These are phyloP conservation scores for Coemansia sp. DNA, from an alignment of 192 early-diverging fungal genomes.

Conservation along the genomic window DNA sequence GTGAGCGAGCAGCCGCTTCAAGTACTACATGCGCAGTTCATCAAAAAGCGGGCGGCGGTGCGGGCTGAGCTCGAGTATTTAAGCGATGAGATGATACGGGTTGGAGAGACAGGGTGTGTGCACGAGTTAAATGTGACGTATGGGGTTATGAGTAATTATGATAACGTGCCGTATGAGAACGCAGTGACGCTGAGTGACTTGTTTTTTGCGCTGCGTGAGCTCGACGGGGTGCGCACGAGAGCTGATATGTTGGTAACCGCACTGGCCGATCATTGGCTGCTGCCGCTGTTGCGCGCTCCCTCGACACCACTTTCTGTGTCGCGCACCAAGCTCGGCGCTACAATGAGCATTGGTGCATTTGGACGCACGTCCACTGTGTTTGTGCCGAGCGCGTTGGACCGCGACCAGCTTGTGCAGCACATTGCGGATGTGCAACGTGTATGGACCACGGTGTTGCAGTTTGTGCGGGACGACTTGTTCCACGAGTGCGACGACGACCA, in stretches of 20 bases:
- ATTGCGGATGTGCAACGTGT: conserved; percentile 29
- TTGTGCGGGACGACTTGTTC: conserved; percentile 45
- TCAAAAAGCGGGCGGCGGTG: conserved; percentile 34
- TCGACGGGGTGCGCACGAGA: conserved; percentile 29
- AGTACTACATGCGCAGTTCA: conserved; percentile 21
- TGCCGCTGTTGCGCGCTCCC: conserved; percentile 37
- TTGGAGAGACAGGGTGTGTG: conserved; percentile 10
- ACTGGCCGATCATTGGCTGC: conserved; percentile 28
- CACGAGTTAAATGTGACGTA: conserved; percentile 29
- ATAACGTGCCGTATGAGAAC: conserved; percentile 47
- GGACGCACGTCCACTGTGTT: background rate
- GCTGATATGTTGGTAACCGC: conserved; percentile 22
- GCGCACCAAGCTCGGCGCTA: conserved; percentile 24
- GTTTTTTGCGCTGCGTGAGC: conserved; percentile 44
- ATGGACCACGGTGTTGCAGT: conserved; percentile 35
- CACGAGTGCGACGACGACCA: conserved; percentile 43
- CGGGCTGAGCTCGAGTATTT: conserved; percentile 45
- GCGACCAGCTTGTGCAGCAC: conserved; percentile 6
- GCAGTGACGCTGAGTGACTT: conserved; percentile 40
- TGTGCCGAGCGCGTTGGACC: background rate
- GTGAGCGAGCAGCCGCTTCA: conserved; percentile 10
- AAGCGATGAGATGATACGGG: conserved; percentile 19
- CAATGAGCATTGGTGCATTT: conserved; percentile 41
- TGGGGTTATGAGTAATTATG: conserved; percentile 26
- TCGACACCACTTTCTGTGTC: conserved; percentile 24